Evolutionary conservation across 768 basidiomycete genomes (phyloP), one percentile per base, ranked within the genome.

Genomic region (Auriculariales sp.): DNA sequence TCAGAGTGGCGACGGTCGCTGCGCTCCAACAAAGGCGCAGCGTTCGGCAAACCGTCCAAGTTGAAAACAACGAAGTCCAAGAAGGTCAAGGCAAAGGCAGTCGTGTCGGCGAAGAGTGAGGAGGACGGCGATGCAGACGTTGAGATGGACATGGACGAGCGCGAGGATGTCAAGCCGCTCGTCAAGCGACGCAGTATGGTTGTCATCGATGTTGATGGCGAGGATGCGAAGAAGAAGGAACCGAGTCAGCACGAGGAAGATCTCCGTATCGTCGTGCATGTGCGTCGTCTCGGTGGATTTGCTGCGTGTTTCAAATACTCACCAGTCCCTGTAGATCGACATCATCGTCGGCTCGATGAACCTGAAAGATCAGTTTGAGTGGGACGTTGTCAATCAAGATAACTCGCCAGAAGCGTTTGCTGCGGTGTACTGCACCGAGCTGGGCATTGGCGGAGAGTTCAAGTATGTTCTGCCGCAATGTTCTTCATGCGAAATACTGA

Each of bases 331-430:
- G 15, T 59, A 97, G 92, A 76, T 99, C 54, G 94, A 98, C 65
- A 90, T 98, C 65, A 88, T 91, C 49, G 83, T 93, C 49, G 94
- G 90, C 22, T 79, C 83, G 5, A 78, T 92, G 68, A 92, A 93
- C 63, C 74, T 99, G 22, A 86, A 90, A 50, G 95, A 99, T 64
- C 86, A 92, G 59, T 94, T 98, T 59, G 95, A 98, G 62, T 99
- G 95, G 95, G 94, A 99, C 62, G 65, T 97, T 31, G 83, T 83
- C 56, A 90, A 85, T 50, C 66, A 70, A 19, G 71, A 74, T 42
- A 83, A 87, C 3, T 83, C 83, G 0, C 93, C 94, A 0, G 95
- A 99, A 65, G 80, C 83, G 24, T 98, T 98, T 63, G 90, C 95
- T 5, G 83, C 85, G 54, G 73, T 82, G 0, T 94, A 95, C 61